phyloP scores from a whole-genome alignment of 177 flowering plant genomes.

The Vitis hybrid region DNA sequence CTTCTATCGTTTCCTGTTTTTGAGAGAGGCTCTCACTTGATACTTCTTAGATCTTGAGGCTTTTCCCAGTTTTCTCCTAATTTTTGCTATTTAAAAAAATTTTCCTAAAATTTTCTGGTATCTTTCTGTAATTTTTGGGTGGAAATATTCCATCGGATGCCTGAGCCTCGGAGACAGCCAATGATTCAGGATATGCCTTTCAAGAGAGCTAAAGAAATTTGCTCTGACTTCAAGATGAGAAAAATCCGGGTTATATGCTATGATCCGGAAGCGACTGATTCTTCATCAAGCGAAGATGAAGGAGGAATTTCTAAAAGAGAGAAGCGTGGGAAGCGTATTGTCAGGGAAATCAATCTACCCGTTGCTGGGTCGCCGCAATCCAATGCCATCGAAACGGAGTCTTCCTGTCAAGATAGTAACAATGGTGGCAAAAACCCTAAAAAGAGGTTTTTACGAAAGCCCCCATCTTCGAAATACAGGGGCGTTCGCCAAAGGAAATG shows the following conservation, averaged over 20 bases:
- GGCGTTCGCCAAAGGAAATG: conserved; percentile 84
- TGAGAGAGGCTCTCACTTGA: conserved; percentile 67
- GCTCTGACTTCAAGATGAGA: conserved; percentile 26
- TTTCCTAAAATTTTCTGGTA: conserved; percentile 4
- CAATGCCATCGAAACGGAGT: conserved; percentile 32
- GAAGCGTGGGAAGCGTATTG: conserved; percentile 31
- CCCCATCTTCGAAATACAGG: conserved; percentile 30
- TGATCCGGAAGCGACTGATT: conserved; percentile 89
- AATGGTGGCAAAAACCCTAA: conserved; percentile 27
- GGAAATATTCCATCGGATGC: conserved; percentile 33
- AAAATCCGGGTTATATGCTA: conserved; percentile 60
- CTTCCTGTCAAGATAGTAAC: conserved; percentile 49
- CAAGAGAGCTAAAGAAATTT: conserved; percentile 21
- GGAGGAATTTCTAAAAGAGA: conserved; percentile 2
- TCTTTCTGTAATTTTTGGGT: conserved; percentile 25
- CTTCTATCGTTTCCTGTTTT: conserved; percentile 53
- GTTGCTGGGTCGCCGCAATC: neutral
- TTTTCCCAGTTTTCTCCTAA: neutral
- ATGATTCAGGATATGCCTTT: conserved; percentile 22
- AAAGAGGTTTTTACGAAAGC: neutral
- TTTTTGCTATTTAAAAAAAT: conserved; percentile 2
- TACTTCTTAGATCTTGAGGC: neutral
- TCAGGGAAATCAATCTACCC: conserved; percentile 57
- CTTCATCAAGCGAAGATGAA: conserved; percentile 78
- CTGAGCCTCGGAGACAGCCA: conserved; percentile 32